phyloP scores from a whole-genome alignment of 2,329 filamentous ascomycete species.

The Ophiostoma sp. region DNA sequence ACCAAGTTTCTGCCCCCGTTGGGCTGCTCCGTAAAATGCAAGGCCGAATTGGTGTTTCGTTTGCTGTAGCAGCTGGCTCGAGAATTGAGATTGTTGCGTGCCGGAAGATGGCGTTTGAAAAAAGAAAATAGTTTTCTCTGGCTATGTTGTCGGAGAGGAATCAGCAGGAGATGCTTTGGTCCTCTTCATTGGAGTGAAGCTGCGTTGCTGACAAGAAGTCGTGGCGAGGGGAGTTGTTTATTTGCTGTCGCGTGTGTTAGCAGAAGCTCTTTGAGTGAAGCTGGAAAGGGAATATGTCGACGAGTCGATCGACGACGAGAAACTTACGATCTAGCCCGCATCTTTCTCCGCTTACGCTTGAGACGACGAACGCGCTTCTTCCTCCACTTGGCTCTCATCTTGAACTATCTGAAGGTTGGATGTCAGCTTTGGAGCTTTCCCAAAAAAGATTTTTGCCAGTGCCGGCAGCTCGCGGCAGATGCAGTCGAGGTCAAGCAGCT shows the following conservation, averaged over 20 bases:
- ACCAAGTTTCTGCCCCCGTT: not conserved
- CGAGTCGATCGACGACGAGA: not conserved
- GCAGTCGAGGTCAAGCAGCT: not conserved
- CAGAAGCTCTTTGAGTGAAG: not conserved
- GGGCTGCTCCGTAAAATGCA: slow-evolving; percentile 19
- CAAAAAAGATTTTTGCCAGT: not conserved
- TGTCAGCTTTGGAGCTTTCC: slow-evolving; percentile 27
- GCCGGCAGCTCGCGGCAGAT: not conserved
- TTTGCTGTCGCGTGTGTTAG: slow-evolving; percentile 26
- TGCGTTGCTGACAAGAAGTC: slow-evolving; percentile 27
- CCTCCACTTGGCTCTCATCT: slow-evolving; percentile 97
- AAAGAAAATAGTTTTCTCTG: not conserved
- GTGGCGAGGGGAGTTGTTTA: slow-evolving; percentile 27
- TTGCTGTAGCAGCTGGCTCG: slow-evolving; percentile 15
- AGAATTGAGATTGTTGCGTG: slow-evolving; percentile 8
- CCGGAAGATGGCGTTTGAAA: slow-evolving; percentile 14
- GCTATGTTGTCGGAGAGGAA: slow-evolving; percentile 1
- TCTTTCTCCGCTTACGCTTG: slow-evolving; percentile 99
- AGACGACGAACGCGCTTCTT: slow-evolving; percentile 99
- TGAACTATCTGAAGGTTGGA: slow-evolving; percentile 45
- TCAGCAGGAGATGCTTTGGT: not conserved
- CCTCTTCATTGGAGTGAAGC: slow-evolving; percentile 21
- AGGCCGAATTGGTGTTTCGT: not conserved
- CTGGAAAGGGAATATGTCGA: not conserved
- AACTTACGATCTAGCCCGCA: slow-evolving; percentile 91